Evolutionary conservation across 371 early-diverging fungal species (phyloP), one percentile per base, ranked within the genome.

Genomic region (Mucor indicus): DNA sequence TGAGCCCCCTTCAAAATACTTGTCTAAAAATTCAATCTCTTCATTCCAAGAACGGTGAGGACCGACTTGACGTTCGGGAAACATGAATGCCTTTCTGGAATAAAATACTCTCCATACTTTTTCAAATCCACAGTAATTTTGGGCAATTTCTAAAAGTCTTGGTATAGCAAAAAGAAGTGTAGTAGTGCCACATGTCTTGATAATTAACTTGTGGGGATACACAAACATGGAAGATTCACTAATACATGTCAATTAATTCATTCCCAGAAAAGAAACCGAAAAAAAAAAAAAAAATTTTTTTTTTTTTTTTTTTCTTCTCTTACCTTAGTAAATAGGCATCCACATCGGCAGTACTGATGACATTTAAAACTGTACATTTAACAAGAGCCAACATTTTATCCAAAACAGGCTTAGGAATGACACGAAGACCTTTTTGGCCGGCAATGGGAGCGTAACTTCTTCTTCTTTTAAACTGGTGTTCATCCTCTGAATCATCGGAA

Each of bases 131-230:
- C 84, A 84, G 52, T 74, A 77, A 37, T 76, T 68, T 31, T 73
- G 65, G n/a, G 93, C 96, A 59, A 93, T 85, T 45, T 89, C 84
- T 33, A 96, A 64, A 31, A 97, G 82, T 36, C 84, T 77, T 33
- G 91, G 87, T 33, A 97, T 59, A 20, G 95, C 89, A 51, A 86
- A 74, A 57, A 97, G 72, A 25, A 95, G 73, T 0, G 95, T 96
- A 16, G 98, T 96, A 4, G 96, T 95, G 22, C 98, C 98, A 72
- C 98, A 97, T 4, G 98, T 97, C 75, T 97, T 97, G 53, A 97
- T 75, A 44, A 97, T 91, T 33, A 97, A 57, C 53, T 92, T 91
- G 80, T 94, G 90, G 17, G 89, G 85, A 66, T 93, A 96, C 31
- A 97, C 93, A 75, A 97, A 97, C 86, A 97, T 86, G 44, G 96